Evolutionary conservation across 1,139 yeast genomes (phyloP).

Genomic region (Zygoascus meyerae): DNA sequence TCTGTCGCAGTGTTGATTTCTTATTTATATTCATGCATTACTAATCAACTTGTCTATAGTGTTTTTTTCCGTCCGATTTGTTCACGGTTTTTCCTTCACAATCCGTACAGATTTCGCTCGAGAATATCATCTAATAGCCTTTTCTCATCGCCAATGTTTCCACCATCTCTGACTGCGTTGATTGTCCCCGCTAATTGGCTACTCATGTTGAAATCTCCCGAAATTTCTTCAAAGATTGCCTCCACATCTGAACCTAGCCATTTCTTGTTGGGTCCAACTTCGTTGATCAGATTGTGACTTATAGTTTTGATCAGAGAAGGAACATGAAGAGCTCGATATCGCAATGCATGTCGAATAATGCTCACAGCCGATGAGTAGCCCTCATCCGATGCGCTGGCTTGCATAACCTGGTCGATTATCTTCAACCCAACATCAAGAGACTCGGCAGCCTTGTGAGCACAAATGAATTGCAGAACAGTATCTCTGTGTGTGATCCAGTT

Average conservation of each 20-base stretch:
- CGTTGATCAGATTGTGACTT: conserved; percentile 22
- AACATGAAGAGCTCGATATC: conserved; percentile 25
- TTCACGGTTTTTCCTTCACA: no score
- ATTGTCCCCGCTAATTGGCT: neutral
- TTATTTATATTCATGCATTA: no score
- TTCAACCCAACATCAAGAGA: conserved; percentile 18
- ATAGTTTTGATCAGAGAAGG: conserved; percentile 18
- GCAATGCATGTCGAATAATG: conserved; percentile 21
- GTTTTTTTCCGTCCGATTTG: no score
- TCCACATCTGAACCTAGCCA: conserved; percentile 20
- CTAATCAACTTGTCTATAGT: no score
- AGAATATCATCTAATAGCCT: no score
- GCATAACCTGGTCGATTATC: conserved; percentile 20
- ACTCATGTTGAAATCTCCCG: neutral
- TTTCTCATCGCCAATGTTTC: neutral
- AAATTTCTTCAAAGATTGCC: conserved; percentile 7
- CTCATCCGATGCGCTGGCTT: conserved; percentile 16
- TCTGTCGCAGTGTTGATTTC: no score
- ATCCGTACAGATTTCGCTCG: no score
- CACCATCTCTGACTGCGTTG: conserved; percentile 3
- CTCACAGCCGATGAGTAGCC: conserved; percentile 20
- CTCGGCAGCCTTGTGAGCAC: conserved; percentile 24
- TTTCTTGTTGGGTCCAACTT: conserved; percentile 20
- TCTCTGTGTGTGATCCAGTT: conserved; percentile 22
- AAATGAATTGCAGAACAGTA: conserved; percentile 24